Base-by-base conservation (phyloP, 2,329 filamentous ascomycete species). In the Ilyonectria sp. region DNA sequence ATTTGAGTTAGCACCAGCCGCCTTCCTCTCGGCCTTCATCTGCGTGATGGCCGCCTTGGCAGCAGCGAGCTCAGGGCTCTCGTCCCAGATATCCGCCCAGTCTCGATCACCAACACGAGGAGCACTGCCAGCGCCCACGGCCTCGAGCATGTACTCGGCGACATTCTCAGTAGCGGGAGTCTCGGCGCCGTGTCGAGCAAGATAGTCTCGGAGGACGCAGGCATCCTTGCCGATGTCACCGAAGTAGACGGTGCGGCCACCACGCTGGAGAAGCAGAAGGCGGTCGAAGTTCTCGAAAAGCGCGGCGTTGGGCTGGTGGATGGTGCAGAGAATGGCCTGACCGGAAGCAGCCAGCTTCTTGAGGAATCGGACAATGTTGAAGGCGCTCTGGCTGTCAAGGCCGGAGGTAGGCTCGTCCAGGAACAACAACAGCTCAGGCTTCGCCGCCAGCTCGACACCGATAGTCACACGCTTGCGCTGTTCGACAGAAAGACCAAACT, bases 201-300 rank as follows among this genome's bases (percentile, higher is more conserved):
- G 85, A 69, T 91, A 91, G 21, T 88, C 86, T 44, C 94, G 88
- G n/a, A 97, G 83, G 21, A 90, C 84, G 35, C 85, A 82, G 0
- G 93, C 93, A 65, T 96, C 93, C 58, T 90, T 86, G 55, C 94
- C 94, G 49, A 97, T 92, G 65, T 95, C 91, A 21, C 94, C 94
- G 75, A 96, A 95, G 82, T 97, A 97, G 56, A 97, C 93, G 53
- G 92, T 93, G 61, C 91, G 87, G 4, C 94, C 94, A 67, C 94
- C 94, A 46, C 89, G 87, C 80, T 95, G 90, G 2, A 97, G 86
- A 3, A 97, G 86, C 6, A 97, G 83, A 2, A 97, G 86, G 13
- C 94, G 89, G 77, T 97, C 94, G 71, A 97, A 97, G 79, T 94
- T 92, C 79, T 96, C 93, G 73, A 97, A 97, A 0, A 97, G 86